Percentiles rank a stretch among this genome's conserved stretches.
Conservation (phyloP, 2,329 filamentous ascomycete species). For the Amphichorda felina region DNA sequence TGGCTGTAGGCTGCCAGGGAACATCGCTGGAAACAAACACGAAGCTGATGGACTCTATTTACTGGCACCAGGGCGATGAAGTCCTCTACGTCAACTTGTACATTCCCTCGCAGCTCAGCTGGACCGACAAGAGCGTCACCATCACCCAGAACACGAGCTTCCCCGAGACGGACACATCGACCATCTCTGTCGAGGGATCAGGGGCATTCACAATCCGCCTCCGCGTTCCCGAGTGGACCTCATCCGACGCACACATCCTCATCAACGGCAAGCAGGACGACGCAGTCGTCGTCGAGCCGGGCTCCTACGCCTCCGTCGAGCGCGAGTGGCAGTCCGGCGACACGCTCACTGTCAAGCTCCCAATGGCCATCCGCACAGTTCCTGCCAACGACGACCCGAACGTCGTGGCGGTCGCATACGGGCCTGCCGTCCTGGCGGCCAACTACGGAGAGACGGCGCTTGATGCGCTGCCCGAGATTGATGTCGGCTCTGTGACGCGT, state of each 20-base stretch:
- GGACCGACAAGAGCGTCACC: conserved; percentile 25
- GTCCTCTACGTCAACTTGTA: conserved; percentile 37
- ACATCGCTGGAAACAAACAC: conserved; percentile 41
- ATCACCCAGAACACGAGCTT: conserved; percentile 30
- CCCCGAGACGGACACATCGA: conserved; percentile 26
- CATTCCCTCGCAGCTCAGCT: conserved; percentile 30
- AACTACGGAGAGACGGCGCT: conserved; percentile 26
- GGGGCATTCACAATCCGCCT: conserved; percentile 23
- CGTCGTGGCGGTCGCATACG: conserved; percentile 32
- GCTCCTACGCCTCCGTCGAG: conserved; percentile 26
- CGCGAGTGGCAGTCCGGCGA: conserved; percentile 31
- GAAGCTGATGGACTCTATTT: conserved; percentile 39
- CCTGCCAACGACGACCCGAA: conserved; percentile 31
- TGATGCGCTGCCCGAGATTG: conserved; percentile 14
- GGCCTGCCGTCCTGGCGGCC: conserved; percentile 29
- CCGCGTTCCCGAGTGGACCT: conserved; percentile 35
- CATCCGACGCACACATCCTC: conserved; percentile 20
- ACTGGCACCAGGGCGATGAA: conserved; percentile 28
- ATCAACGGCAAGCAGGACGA: conserved; percentile 25
- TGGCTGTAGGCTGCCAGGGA: conserved; percentile 39
- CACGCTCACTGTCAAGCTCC: conserved; percentile 27
- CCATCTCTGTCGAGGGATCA: conserved; percentile 22
- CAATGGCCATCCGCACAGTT: conserved; percentile 29
- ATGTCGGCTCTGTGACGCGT: conserved; percentile 14
- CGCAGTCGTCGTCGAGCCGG: conserved; percentile 14